Conservation (phyloP, 2,329 filamentous ascomycete genomes). For the Chrysoporthe austroafricana region DNA sequence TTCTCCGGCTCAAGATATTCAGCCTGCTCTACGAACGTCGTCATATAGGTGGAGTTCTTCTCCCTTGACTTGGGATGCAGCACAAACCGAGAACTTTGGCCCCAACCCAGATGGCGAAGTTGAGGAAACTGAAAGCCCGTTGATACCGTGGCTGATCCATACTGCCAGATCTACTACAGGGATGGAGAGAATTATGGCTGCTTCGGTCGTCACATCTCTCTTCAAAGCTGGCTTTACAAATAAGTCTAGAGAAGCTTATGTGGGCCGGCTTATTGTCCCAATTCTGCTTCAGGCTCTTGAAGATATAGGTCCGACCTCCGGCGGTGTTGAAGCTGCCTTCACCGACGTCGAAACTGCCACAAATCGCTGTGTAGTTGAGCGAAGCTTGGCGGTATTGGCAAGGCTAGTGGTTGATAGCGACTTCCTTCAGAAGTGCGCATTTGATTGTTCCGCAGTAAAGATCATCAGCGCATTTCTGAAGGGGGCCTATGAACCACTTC, state of each 20-base stretch:
- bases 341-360: conserved; percentile 44
- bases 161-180: conserved; percentile 61
- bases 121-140: conserved; percentile 69
- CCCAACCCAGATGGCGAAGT: conserved; percentile 41
- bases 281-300: conserved; percentile 69
- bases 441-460: conserved; percentile 62
- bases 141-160: conserved; percentile 75
- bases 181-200: conserved; percentile 68
- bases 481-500: conserved; percentile 53
- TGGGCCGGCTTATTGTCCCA: conserved; percentile 72
- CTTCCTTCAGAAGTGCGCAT: conserved; percentile 79
- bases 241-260: conserved; percentile 64
- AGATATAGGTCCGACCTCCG: conserved; percentile 45
- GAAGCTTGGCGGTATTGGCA: conserved; percentile 75
- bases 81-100: conserved; percentile 36
- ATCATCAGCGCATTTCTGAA: conserved; percentile 54
- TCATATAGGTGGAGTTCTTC: conserved; percentile 21
- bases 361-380: conserved; percentile 64
- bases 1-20: conserved; percentile 43
- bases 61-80: conserved; percentile 38
- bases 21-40: conserved; percentile 31
- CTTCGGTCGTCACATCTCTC: conserved; percentile 69
- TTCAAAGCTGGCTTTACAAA: conserved; percentile 70
- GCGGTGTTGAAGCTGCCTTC: conserved; percentile 42
- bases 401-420: conserved; percentile 79